Evolutionary conservation across 2,329 filamentous ascomycete genomes (phyloP).

Genomic region (Beauveria scarabaeidicola): DNA sequence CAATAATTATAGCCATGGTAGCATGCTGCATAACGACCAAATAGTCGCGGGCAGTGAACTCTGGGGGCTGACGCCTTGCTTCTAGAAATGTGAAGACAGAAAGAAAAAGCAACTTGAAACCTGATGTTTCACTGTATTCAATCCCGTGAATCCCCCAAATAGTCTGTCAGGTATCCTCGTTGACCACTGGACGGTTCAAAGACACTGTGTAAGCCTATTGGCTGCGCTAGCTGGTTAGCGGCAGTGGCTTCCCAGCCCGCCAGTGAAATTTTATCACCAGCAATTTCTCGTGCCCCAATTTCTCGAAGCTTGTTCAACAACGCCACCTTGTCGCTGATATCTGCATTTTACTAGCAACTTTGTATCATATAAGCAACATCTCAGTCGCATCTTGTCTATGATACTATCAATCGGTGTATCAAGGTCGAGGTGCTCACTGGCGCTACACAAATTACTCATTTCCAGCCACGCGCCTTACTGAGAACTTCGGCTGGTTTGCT

Average conservation of each 20-base stretch:
- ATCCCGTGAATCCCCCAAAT: too few species aligned
- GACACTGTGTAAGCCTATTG: conserved; percentile 10
- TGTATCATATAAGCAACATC: neutral
- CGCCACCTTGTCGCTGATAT: neutral
- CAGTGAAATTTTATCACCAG: conserved; percentile 1
- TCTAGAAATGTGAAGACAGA: too few species aligned
- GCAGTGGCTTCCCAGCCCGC: neutral
- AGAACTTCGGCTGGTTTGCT: neutral
- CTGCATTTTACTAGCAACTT: neutral
- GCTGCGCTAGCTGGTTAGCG: conserved; percentile 7
- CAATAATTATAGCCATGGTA: too few species aligned
- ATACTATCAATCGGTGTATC: neutral
- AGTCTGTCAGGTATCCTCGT: too few species aligned
- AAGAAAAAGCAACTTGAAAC: too few species aligned
- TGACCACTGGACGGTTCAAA: neutral
- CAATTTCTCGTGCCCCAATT: neutral
- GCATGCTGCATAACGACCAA: too few species aligned
- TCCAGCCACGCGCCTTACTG: neutral
- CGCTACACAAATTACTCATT: neutral
- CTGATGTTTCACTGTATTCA: too few species aligned
- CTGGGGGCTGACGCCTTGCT: too few species aligned
- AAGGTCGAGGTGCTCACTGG: neutral
- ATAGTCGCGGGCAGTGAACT: too few species aligned
- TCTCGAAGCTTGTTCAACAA: neutral
- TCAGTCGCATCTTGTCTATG: neutral